A percentile compares a stretch with the other conserved stretches of the same genome.
Evolutionary conservation across 192 early-diverging fungal species (phyloP).

Genomic region (Coemansia sp.): DNA sequence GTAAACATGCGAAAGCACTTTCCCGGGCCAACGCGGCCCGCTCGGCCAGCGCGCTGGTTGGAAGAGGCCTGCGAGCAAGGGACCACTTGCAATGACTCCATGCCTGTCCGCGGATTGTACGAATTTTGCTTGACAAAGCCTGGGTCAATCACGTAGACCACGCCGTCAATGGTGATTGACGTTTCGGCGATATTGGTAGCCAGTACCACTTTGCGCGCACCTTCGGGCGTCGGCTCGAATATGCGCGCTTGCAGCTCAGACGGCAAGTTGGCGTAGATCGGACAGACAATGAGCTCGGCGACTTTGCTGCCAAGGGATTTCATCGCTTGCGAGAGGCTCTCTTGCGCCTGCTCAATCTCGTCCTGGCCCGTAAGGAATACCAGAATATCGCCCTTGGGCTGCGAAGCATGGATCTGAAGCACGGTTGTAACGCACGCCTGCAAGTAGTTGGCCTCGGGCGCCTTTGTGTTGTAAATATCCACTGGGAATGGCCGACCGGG

Average conservation of each 20-base stretch:
- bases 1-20: conserved; percentile 98
- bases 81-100: conserved; percentile 96
- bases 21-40: conserved; percentile 93
- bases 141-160: conserved; percentile 96
- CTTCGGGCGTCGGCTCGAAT: conserved; percentile 95
- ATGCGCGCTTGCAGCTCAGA: conserved; percentile 96
- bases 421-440: conserved; percentile 89
- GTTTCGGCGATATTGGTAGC: conserved; percentile 99
- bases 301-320: conserved; percentile 84
- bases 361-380: conserved; percentile 98
- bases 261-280: conserved; percentile 95
- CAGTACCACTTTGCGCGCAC: conserved; percentile 89
- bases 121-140: conserved; percentile 96
- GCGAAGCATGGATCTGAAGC: conserved; percentile 90
- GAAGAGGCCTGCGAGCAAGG: conserved; percentile 94
- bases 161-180: conserved; percentile 94
- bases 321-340: conserved; percentile 71
- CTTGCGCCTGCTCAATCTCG: conserved; percentile 93
- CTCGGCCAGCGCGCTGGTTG: conserved; percentile 90
- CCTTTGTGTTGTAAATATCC: conserved; percentile 91
- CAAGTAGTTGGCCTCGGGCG: conserved; percentile 96
- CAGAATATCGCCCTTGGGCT: conserved; percentile 86
- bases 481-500: conserved; percentile 93
- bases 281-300: conserved; percentile 86
- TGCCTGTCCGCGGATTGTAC: conserved; percentile 91